Percentiles rank a stretch among this genome's conserved stretches.
Evolutionary conservation across 192 early-diverging fungal genomes (phyloP).

Genomic region (Podila verticillata): DNA sequence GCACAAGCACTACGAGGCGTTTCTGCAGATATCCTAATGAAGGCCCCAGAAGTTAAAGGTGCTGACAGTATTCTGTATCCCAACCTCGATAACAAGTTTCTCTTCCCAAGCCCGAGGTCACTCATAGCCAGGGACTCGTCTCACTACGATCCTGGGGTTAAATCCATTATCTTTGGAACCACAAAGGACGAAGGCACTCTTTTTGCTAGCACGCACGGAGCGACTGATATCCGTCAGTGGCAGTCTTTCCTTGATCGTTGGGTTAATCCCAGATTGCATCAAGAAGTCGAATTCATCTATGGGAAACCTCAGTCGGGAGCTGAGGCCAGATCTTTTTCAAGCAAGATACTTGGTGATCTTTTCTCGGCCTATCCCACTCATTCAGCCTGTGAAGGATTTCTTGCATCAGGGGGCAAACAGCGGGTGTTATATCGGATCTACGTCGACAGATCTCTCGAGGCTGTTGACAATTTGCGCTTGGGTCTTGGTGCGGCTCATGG

Average conservation of each 20-base stretch:
- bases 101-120: not conserved
- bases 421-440: not conserved
- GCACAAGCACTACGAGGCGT: not conserved
- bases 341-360: conserved; percentile 1
- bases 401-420: not conserved
- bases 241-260: not conserved
- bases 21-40: not conserved
- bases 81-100: conserved; percentile 6
- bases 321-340: not conserved
- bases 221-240: not conserved
- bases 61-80: not conserved
- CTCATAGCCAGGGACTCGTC: not conserved
- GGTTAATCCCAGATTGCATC: not conserved
- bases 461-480: not conserved
- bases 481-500: not conserved
- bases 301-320: not conserved
- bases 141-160: conserved; percentile 1
- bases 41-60: not conserved
- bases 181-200: not conserved
- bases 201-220: not conserved
- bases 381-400: not conserved
- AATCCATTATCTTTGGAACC: not conserved
- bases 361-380: not conserved
- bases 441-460: not conserved
- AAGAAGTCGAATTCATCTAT: conserved; percentile 1